Base-by-base conservation (phyloP, 1,284 basidiomycete genomes). In the Pseudozyma tsukubaensis region DNA sequence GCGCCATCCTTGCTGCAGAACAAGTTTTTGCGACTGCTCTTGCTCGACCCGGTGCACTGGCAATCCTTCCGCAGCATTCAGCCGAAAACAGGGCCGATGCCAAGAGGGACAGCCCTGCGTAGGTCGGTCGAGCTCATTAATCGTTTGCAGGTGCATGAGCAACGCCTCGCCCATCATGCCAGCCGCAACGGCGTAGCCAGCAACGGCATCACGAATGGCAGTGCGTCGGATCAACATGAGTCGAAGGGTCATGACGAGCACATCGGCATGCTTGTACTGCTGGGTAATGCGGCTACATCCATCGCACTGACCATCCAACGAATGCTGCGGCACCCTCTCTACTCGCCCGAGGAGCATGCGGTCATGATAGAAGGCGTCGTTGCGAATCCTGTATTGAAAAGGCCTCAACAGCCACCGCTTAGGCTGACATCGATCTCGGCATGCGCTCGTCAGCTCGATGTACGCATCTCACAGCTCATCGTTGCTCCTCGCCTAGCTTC, bases 371-470 rank as follows among this genome's bases (percentile, higher is more conserved):
- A 56, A 19, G 64, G 59, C 12, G 34, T 67, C 3, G 58, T 19
- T 3, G 42, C 24, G 37, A 58, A 34, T 29, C 39, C 54, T 9
- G 21, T 4, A 2, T 4, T 18, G 36, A 35, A 40, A 34, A 51
- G 42, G n/a, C 51, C 81, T 9, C 47, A 45, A n/a, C 5, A 35
- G n/a, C 14, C 21, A 1, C 24, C 49, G 2, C n/a, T 42, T 14
- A 58, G 47, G 13, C 29, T 73, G 35, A 50, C 49, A 7, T 45
- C 42, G 16, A 29, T 70, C 18, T 69, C 70, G 34, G 85, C 72
- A 9, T 58, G 67, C 37, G 86, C 83, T 2, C 76, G 84, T 48
- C 86, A 87, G 72, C 59, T 86, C 14, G 78, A 85, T 78, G 66
- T 84, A 16, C 79, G 86, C 42, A 63, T 83, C 54, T 80, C 86